These are phyloP conservation scores for Saccharomycopsis synnaedendra DNA, from an alignment of 805 yeast species.

Conservation along the genomic window DNA sequence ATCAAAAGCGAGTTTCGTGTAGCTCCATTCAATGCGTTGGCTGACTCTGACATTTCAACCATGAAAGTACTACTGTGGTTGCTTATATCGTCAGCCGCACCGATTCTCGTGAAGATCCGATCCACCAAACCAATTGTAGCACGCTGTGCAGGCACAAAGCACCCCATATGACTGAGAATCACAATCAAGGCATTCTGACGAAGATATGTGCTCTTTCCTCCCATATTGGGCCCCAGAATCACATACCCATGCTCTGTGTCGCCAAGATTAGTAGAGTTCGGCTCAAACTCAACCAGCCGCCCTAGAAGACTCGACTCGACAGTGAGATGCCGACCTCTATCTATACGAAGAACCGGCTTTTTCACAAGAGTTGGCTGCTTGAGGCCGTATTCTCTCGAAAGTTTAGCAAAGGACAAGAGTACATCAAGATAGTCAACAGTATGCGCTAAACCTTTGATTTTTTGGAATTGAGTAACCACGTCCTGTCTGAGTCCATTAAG, in stretches of 20 bases:
- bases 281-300: slow-evolving; percentile 28
- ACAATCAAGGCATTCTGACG: slow-evolving; percentile 62
- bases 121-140: slow-evolving; percentile 69
- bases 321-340: slow-evolving; percentile 71
- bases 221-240: slow-evolving; percentile 88
- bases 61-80: slow-evolving; percentile 80
- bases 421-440: slow-evolving; percentile 61
- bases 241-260: slow-evolving; percentile 33
- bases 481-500: slow-evolving; percentile 35
- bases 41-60: slow-evolving; percentile 87
- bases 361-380: slow-evolving; percentile 53
- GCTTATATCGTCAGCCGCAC: slow-evolving; percentile 74
- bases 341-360: slow-evolving; percentile 35
- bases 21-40: slow-evolving; percentile 53
- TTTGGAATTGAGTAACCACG: slow-evolving; percentile 32
- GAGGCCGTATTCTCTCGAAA: slow-evolving; percentile 59
- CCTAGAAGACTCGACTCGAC: slow-evolving; percentile 60
- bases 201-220: slow-evolving; percentile 70
- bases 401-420: slow-evolving; percentile 54
- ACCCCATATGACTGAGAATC: slow-evolving; percentile 65
- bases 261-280: slow-evolving; percentile 23
- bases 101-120: slow-evolving; percentile 67
- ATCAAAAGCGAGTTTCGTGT: slow-evolving; percentile 62
- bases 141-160: slow-evolving; percentile 53
- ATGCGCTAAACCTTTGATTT: slow-evolving; percentile 39